These are phyloP conservation scores for Ceratocystis colombiana DNA, from an alignment of 2,329 filamentous ascomycete species.

Conservation along the genomic window DNA sequence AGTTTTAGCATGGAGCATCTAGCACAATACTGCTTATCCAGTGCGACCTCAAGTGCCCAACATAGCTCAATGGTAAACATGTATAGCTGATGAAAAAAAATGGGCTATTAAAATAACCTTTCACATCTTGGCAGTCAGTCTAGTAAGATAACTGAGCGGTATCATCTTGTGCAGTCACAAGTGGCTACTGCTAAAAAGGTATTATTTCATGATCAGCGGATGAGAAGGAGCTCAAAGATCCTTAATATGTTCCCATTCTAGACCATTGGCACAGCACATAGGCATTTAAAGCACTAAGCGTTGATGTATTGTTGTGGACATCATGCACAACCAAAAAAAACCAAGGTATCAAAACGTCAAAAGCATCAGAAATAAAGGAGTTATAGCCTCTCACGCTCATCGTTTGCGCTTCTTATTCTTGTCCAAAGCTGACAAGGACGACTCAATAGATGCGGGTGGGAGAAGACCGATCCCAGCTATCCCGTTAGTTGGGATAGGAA, in stretches of 20 bases:
- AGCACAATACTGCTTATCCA: background rate
- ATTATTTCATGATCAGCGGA: background rate
- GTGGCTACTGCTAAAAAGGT: background rate
- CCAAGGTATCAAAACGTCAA: conserved; percentile 17
- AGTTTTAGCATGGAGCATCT: background rate
- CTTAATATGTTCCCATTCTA: background rate
- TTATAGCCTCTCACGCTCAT: conserved; percentile 31
- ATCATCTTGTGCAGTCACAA: background rate
- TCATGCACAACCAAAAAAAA: conserved; percentile 9
- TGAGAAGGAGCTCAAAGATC: background rate
- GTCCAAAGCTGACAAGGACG: conserved; percentile 34
- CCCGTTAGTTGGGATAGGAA: conserved; percentile 23
- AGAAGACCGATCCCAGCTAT: conserved; percentile 32
- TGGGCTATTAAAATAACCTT: background rate
- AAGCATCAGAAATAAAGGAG: background rate
- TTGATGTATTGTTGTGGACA: background rate
- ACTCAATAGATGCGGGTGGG: conserved; percentile 38
- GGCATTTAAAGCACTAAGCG: background rate
- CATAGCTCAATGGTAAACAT: background rate
- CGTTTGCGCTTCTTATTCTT: conserved; percentile 55
- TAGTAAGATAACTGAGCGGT: background rate
- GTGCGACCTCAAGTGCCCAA: background rate
- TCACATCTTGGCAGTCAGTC: background rate
- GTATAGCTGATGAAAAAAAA: background rate
- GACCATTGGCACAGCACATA: background rate